phyloP scores from a whole-genome alignment of 2,329 filamentous ascomycete genomes.

The Orbilia blumenaviensis region DNA sequence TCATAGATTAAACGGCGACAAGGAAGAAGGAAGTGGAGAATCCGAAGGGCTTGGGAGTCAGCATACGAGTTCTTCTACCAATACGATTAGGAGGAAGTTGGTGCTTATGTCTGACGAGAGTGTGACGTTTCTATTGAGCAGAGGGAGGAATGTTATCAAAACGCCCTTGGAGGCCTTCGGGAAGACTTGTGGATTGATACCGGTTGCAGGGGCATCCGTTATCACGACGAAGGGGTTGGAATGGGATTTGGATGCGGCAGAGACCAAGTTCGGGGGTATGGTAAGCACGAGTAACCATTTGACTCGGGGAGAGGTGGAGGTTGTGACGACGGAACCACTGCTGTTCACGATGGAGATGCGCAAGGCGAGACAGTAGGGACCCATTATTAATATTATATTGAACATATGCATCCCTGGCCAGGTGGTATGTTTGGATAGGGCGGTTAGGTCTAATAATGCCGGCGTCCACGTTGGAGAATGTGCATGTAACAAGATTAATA shows the following conservation, averaged over 20 bases:
- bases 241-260: constrained; percentile 89
- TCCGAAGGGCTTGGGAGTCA: not conserved
- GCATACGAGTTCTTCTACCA: not conserved
- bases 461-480: no score
- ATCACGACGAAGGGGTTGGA: constrained; percentile 83
- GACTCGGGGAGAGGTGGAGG: constrained; percentile 68
- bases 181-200: constrained; percentile 84
- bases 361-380: not conserved
- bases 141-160: constrained; percentile 73
- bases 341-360: constrained; percentile 77
- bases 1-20: constrained; percentile 59
- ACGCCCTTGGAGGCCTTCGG: constrained; percentile 72
- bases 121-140: constrained; percentile 80
- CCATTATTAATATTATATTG: not conserved
- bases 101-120: constrained; percentile 84
- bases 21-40: constrained; percentile 42
- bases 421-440: no score
- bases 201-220: constrained; percentile 78
- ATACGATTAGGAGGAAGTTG: constrained; percentile 66
- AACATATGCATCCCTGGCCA: no score
- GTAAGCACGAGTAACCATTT: constrained; percentile 86
- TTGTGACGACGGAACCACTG: constrained; percentile 72
- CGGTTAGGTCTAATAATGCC: no score
- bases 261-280: constrained; percentile 76
- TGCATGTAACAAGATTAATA: no score